These are phyloP conservation scores for Aspergillus ustus DNA, from an alignment of 2,329 filamentous ascomycete genomes.

Conservation along the genomic window DNA sequence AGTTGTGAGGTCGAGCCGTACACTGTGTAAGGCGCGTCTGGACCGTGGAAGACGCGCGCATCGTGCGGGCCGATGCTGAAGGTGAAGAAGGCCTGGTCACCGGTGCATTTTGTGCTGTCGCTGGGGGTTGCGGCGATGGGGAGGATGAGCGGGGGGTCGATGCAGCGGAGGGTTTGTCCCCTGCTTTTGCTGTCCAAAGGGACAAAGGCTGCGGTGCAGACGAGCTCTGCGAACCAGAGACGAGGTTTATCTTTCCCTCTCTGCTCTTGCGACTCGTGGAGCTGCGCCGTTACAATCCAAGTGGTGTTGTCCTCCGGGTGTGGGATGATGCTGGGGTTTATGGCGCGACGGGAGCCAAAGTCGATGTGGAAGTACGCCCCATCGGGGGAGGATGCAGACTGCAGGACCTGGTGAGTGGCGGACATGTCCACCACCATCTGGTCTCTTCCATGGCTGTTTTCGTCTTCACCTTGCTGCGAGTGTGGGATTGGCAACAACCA, in stretches of 20 bases:
- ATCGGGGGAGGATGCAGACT: slow-evolving; percentile 53
- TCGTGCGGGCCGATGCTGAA: slow-evolving; percentile 61
- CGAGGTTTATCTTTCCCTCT: slow-evolving; percentile 24
- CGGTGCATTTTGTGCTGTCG: slow-evolving; percentile 50
- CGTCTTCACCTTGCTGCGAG: neutral
- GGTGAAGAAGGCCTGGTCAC: slow-evolving; percentile 48
- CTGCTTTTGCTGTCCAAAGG: slow-evolving; percentile 29
- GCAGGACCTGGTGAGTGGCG: slow-evolving; percentile 41
- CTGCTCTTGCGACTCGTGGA: slow-evolving; percentile 38
- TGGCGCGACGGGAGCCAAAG: slow-evolving; percentile 48
- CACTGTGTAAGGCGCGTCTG: slow-evolving; percentile 54
- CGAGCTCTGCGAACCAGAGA: slow-evolving; percentile 50
- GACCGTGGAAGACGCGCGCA: slow-evolving; percentile 62
- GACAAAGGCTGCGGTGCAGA: slow-evolving; percentile 56
- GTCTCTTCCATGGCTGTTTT: neutral
- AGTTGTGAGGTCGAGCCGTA: slow-evolving; percentile 61
- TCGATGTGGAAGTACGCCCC: slow-evolving; percentile 56
- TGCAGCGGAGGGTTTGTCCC: slow-evolving; percentile 40
- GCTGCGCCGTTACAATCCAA: slow-evolving; percentile 60
- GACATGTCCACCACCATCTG: slow-evolving; percentile 8
- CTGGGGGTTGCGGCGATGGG: slow-evolving; percentile 54
- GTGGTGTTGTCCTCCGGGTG: slow-evolving; percentile 55
- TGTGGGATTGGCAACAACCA: neutral
- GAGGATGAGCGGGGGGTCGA: slow-evolving; percentile 46
- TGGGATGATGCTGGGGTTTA: slow-evolving; percentile 64